These are phyloP conservation scores for Aspergillus alliaceus DNA, from an alignment of 2,329 filamentous ascomycete species.

Conservation along the genomic window DNA sequence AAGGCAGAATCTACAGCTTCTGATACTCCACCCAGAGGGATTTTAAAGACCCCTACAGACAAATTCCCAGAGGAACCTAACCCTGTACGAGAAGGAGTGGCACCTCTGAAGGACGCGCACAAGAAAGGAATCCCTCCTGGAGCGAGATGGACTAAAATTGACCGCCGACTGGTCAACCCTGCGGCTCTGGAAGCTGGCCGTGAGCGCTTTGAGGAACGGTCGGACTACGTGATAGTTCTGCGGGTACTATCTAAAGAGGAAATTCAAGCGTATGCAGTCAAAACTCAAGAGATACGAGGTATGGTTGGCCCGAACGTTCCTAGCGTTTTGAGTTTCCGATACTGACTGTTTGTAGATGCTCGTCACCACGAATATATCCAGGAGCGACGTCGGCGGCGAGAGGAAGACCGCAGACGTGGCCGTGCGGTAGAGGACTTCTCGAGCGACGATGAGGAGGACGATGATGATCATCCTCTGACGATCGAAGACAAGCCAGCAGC, in stretches of 20 bases:
- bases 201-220: slow-evolving; percentile 87
- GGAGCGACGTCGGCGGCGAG: slow-evolving; percentile 41
- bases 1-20: slow-evolving; percentile 32
- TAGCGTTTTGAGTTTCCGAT: background rate
- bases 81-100: slow-evolving; percentile 83
- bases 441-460: slow-evolving; percentile 39
- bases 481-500: slow-evolving; percentile 32
- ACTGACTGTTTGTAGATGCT: slow-evolving; percentile 28
- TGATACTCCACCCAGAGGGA: slow-evolving; percentile 72
- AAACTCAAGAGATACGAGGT: slow-evolving; percentile 81
- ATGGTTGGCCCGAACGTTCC: slow-evolving; percentile 29
- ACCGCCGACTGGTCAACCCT: slow-evolving; percentile 82
- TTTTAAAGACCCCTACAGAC: slow-evolving; percentile 76
- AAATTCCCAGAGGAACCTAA: slow-evolving; percentile 86
- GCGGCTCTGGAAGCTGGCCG: slow-evolving; percentile 83
- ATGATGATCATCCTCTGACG: slow-evolving; percentile 27
- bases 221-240: slow-evolving; percentile 90
- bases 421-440: slow-evolving; percentile 29
- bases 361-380: slow-evolving; percentile 38
- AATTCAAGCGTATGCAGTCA: slow-evolving; percentile 81
- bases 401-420: slow-evolving; percentile 43
- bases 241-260: slow-evolving; percentile 84
- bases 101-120: slow-evolving; percentile 86
- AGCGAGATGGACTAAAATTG: slow-evolving; percentile 92
- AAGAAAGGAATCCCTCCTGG: slow-evolving; percentile 70